A percentile compares a stretch with the other conserved stretches of the same genome.
Conservation (phyloP, 495 filamentous ascomycete genomes). For the Aspergillus affinis region DNA sequence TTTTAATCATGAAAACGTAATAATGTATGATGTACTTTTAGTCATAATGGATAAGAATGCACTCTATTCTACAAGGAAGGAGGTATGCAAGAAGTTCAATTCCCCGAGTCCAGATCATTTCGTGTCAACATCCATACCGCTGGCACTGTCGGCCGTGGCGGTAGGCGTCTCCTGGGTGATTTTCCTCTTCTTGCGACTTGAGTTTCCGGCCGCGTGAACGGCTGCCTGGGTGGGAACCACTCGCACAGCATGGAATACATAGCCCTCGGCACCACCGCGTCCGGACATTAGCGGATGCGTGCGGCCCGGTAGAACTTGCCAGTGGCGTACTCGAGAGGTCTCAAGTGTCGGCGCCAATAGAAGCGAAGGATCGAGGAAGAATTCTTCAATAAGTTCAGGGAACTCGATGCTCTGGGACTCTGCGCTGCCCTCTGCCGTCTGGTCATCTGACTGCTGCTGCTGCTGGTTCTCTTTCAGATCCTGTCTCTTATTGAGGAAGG, state of each 20-base stretch:
- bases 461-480: slow-evolving; percentile 31
- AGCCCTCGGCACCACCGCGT: slow-evolving; percentile 85
- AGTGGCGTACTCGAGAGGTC: slow-evolving; percentile 67
- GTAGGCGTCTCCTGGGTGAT: slow-evolving; percentile 28
- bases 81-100: not conserved
- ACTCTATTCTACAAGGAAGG: slow-evolving; percentile 5
- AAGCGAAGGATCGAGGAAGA: slow-evolving; percentile 79
- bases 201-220: slow-evolving; percentile 81
- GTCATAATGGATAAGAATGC: not conserved
- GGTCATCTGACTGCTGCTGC: slow-evolving; percentile 18
- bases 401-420: slow-evolving; percentile 34
- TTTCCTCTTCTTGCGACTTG: slow-evolving; percentile 53
- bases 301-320: slow-evolving; percentile 88
- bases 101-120: slow-evolving; percentile 13
- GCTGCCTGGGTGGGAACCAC: slow-evolving; percentile 75
- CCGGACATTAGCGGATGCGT: slow-evolving; percentile 94
- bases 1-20: not conserved
- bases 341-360: slow-evolving; percentile 79
- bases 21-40: not conserved
- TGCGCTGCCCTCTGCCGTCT: slow-evolving; percentile 19
- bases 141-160: slow-evolving; percentile 18
- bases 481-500: slow-evolving; percentile 56
- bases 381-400: slow-evolving; percentile 63
- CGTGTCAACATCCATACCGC: slow-evolving; percentile 37
- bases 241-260: slow-evolving; percentile 78